phyloP scores from a whole-genome alignment of 75 land plant species.

The Cunninghamia lanceolata region DNA sequence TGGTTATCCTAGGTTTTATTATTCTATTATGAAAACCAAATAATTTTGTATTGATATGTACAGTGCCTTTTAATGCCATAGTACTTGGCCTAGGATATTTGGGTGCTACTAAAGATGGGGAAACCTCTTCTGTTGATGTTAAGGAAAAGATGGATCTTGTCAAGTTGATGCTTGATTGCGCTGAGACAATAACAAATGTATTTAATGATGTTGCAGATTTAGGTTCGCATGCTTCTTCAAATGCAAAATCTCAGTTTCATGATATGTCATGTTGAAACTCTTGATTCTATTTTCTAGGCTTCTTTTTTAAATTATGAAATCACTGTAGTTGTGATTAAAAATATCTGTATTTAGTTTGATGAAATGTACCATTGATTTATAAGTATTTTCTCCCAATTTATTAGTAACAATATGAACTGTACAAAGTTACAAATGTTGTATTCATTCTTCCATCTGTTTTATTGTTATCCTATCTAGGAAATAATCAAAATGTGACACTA shows the following conservation, averaged over 20 bases:
- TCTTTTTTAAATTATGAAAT: background rate
- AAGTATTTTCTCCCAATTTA: background rate
- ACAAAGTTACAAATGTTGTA: background rate
- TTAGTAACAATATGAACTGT: background rate
- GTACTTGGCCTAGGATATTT: conserved; percentile 42
- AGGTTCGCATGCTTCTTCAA: conserved; percentile 17
- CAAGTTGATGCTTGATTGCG: conserved; percentile 49
- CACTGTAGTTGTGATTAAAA: background rate
- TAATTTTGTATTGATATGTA: background rate
- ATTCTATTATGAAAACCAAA: background rate
- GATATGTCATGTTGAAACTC: background rate
- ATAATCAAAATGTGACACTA: background rate
- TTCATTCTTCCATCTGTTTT: background rate
- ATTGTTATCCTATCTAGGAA: background rate
- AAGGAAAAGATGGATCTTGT: conserved; percentile 31
- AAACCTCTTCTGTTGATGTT: conserved; percentile 10
- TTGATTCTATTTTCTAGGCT: background rate
- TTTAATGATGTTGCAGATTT: conserved; percentile 49
- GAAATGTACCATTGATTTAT: too few species aligned
- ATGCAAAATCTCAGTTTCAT: background rate
- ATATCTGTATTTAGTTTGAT: background rate
- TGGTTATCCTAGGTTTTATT: background rate
- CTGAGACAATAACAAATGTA: conserved; percentile 46
- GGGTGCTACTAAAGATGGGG: conserved; percentile 19
- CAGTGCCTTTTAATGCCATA: conserved; percentile 53